These are phyloP conservation scores for Rhodamnia rubescens DNA, from an alignment of 345 rosid genomes.

Conservation along the genomic window DNA sequence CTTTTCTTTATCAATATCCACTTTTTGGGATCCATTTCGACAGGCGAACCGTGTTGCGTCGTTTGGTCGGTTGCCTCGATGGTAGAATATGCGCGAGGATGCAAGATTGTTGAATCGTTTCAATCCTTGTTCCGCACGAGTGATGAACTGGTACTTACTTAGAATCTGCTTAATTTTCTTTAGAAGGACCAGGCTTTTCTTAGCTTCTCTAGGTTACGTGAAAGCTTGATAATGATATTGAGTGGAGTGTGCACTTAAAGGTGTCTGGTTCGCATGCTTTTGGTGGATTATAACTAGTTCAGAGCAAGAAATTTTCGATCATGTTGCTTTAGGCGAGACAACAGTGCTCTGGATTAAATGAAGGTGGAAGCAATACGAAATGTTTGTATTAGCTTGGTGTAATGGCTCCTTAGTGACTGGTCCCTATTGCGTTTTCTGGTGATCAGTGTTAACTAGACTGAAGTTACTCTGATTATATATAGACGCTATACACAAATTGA, in stretches of 20 bases:
- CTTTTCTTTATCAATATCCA: background rate
- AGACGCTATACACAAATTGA: background rate
- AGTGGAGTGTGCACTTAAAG: background rate
- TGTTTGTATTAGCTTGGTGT: background rate
- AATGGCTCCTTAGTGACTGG: background rate
- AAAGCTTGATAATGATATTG: background rate
- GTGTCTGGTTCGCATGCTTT: background rate
- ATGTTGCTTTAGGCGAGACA: background rate
- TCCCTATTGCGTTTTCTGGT: background rate
- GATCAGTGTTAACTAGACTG: background rate
- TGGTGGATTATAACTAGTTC: background rate
- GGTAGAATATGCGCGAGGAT: background rate
- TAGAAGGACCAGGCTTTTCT: background rate
- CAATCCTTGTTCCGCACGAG: background rate
- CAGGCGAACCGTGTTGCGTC: background rate
- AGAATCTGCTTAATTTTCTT: background rate
- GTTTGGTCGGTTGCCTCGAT: background rate
- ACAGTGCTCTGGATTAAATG: background rate
- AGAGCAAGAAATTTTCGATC: background rate
- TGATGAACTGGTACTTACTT: background rate
- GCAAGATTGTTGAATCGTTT: background rate
- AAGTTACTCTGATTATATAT: background rate
- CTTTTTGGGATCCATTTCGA: background rate
- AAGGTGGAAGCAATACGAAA: background rate
- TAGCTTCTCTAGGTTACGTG: background rate